Conservation (phyloP, 2,329 filamentous ascomycete species). For the Aspergillus udagawae region DNA sequence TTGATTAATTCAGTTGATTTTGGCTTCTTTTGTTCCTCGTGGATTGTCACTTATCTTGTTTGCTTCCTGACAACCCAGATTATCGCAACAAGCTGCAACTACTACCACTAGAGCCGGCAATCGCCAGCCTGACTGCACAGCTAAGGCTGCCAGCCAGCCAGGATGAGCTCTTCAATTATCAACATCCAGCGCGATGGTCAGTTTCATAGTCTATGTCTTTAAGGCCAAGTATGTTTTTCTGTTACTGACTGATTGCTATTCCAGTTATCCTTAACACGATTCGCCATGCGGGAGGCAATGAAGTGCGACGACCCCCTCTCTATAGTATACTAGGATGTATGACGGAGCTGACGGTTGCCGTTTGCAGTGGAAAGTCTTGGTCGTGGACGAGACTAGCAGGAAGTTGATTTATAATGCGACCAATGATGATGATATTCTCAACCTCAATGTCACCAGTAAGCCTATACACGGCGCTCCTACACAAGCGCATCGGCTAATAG, state of each 20-base stretch:
- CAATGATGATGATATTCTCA: slow-evolving; percentile 95
- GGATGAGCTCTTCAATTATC: slow-evolving; percentile 80
- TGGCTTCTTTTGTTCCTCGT: not conserved
- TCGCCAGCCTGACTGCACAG: slow-evolving; percentile 14
- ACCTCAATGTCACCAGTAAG: slow-evolving; percentile 91
- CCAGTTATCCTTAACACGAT: slow-evolving; percentile 70
- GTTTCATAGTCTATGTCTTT: slow-evolving; percentile 20
- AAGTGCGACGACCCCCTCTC: slow-evolving; percentile 53
- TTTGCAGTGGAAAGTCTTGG: slow-evolving; percentile 88
- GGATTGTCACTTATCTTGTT: not conserved
- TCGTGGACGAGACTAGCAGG: slow-evolving; percentile 78
- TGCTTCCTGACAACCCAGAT: not conserved
- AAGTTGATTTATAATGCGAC: slow-evolving; percentile 86
- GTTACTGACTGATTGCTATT: slow-evolving; percentile 10
- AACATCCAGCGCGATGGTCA: slow-evolving; percentile 76
- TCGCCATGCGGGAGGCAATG: slow-evolving; percentile 72
- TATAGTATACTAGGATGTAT: slow-evolving; percentile 20
- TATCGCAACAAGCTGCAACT: not conserved
- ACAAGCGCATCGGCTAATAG: slow-evolving; percentile 10
- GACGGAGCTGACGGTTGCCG: slow-evolving; percentile 24
- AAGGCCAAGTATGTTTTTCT: not conserved
- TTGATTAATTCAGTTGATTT: not conserved
- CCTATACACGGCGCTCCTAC: not conserved
- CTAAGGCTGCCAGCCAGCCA: slow-evolving; percentile 42
- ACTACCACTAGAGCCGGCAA: slow-evolving; percentile 2